A percentile compares a stretch with the other conserved stretches of the same genome.
These are phyloP conservation scores for Silene conica DNA, from an alignment of 148 eudicot species.

Conservation along the genomic window DNA sequence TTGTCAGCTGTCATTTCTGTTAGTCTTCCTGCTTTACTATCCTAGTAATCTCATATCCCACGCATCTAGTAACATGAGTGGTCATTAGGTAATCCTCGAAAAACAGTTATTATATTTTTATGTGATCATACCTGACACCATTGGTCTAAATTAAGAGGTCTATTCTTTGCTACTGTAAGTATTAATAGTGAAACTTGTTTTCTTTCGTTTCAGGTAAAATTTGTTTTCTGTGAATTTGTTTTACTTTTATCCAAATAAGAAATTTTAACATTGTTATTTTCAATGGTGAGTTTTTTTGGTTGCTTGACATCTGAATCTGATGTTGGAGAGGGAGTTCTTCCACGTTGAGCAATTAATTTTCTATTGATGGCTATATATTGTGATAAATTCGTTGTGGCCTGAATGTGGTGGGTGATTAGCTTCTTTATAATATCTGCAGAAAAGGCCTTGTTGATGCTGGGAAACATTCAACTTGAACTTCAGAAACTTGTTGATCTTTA, in stretches of 20 bases:
- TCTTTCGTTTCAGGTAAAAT: too few relatives aligned
- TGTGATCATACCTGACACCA: not conserved
- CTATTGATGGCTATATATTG: not conserved
- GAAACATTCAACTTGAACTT: constrained; percentile 73
- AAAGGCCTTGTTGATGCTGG: constrained; percentile 63
- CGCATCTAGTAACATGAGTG: not conserved
- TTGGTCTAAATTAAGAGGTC: not conserved
- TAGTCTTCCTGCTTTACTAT: not conserved
- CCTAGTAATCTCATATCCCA: too few relatives aligned
- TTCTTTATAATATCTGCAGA: constrained; percentile 41
- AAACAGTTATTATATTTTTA: not conserved
- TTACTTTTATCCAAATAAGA: not conserved
- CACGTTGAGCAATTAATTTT: not conserved
- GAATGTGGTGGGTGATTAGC: constrained; percentile 9
- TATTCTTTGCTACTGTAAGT: not conserved
- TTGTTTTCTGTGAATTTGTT: not conserved
- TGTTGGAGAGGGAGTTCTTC: not conserved
- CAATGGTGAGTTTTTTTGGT: not conserved
- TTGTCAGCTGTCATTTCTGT: not conserved
- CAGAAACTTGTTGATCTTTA: constrained; percentile 83
- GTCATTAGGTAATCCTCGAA: not conserved
- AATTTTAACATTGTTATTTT: constrained; percentile 1
- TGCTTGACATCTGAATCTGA: not conserved
- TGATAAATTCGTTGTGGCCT: not conserved
- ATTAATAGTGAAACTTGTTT: not conserved